A percentile compares a stretch with the other conserved stretches of the same genome.
Evolutionary conservation across 305 asterid species (phyloP).

Genomic region (Ajuga reptans): DNA sequence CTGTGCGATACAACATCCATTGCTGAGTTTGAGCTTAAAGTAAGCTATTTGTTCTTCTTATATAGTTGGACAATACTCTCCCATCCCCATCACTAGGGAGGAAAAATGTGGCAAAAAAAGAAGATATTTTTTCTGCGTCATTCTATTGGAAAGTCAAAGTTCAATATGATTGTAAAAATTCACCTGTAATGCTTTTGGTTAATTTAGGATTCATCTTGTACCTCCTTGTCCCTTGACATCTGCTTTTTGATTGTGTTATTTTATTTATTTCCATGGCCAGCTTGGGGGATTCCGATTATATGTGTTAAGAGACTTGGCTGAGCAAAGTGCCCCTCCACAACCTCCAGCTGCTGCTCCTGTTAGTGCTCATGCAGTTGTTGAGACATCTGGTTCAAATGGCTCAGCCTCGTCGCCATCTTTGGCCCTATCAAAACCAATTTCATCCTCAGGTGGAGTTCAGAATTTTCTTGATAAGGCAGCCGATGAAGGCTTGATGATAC

Average conservation of each 20-base stretch:
- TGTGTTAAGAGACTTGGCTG: constrained; percentile 50
- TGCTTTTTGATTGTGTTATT: constrained; percentile 14
- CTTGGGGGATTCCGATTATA: constrained; percentile 62
- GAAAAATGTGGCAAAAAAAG: background rate
- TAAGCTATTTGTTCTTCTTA: constrained; percentile 29
- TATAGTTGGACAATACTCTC: background rate
- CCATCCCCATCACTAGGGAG: background rate
- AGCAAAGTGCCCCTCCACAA: constrained; percentile 36
- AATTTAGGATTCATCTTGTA: background rate
- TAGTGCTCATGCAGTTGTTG: constrained; percentile 30
- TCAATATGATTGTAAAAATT: background rate
- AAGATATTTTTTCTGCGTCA: background rate
- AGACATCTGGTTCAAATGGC: constrained; percentile 48
- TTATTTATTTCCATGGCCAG: constrained; percentile 29
- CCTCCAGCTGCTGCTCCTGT: constrained; percentile 50
- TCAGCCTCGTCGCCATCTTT: constrained; percentile 56
- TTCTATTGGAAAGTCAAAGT: background rate
- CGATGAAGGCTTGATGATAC: constrained; percentile 67
- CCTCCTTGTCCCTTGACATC: constrained; percentile 8
- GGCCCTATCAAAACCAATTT: constrained; percentile 40
- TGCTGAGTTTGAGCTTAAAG: constrained; percentile 80
- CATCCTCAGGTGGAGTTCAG: constrained; percentile 41
- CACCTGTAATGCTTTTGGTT: background rate
- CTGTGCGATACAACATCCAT: constrained; percentile 81
- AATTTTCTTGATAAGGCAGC: constrained; percentile 49